These are phyloP conservation scores for Herpomyces periplanetae DNA, from an alignment of 2,329 filamentous ascomycete genomes.

Conservation along the genomic window DNA sequence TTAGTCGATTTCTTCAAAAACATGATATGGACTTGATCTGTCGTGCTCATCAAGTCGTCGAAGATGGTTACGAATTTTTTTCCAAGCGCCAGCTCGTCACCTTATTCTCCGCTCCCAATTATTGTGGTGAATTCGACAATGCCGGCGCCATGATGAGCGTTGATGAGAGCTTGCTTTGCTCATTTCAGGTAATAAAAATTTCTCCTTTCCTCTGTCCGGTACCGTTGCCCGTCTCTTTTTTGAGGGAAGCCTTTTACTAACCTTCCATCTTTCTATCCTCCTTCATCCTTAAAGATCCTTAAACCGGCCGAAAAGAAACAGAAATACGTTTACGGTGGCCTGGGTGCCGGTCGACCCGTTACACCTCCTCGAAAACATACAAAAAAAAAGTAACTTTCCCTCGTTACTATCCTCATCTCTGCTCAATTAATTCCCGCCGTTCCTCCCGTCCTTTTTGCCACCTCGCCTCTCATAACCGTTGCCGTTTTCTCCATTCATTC, in stretches of 20 bases:
- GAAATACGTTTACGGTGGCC: constrained; percentile 67
- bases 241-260: not conserved
- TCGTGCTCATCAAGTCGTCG: constrained; percentile 88
- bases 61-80: constrained; percentile 98
- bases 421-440: too few relatives aligned
- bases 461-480: too few relatives aligned
- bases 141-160: constrained; percentile 99
- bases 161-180: constrained; percentile 87
- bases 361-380: constrained; percentile 30
- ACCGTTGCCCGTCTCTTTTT: not conserved
- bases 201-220: not conserved
- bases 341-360: constrained; percentile 25
- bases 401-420: too few relatives aligned
- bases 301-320: constrained; percentile 99
- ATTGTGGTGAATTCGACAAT: constrained; percentile 97
- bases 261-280: constrained; percentile 2
- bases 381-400: too few relatives aligned
- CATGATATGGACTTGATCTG: constrained; percentile 99
- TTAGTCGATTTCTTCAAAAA: constrained; percentile 87
- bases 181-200: constrained; percentile 37
- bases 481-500: too few relatives aligned
- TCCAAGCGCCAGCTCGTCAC: constrained; percentile 91
- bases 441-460: too few relatives aligned
- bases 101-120: constrained; percentile 89
- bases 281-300: constrained; percentile 24